Percentiles rank a stretch among this genome's conserved stretches.
phyloP scores from a whole-genome alignment of 1,284 basidiomycete genomes.

The Sanghuangporus sanghuang region DNA sequence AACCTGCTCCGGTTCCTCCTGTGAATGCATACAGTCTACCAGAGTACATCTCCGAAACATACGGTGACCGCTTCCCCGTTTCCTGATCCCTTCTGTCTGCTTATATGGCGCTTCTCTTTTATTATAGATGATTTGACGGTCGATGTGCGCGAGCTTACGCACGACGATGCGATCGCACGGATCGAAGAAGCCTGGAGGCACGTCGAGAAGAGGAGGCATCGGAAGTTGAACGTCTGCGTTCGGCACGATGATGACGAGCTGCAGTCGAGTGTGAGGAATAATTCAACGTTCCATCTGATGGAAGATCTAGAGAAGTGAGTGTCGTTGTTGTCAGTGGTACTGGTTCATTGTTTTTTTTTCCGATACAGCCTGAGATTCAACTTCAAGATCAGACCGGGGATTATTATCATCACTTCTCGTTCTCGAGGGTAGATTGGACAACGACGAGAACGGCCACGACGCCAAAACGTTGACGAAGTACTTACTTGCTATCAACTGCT shows the following conservation, averaged over 20 bases:
- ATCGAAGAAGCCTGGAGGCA: slow-evolving; percentile 17
- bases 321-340: not conserved
- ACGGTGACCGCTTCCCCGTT: not conserved
- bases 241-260: slow-evolving; percentile 10
- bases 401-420: slow-evolving; percentile 12
- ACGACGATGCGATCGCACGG: slow-evolving; percentile 4
- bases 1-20: not conserved
- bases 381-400: slow-evolving; percentile 8
- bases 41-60: slow-evolving; percentile 5
- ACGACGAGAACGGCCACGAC: no score
- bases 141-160: slow-evolving; percentile 10
- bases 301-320: slow-evolving; percentile 15
- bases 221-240: slow-evolving; percentile 10
- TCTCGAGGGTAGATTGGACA: not conserved
- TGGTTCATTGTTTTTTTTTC: not conserved
- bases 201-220: slow-evolving; percentile 7
- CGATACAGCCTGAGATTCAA: slow-evolving; percentile 6
- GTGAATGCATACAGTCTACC: not conserved
- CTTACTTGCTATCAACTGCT: no score
- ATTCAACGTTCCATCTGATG: slow-evolving; percentile 12
- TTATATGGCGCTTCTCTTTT: not conserved
- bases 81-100: not conserved
- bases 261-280: slow-evolving; percentile 2
- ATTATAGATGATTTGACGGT: slow-evolving; percentile 8
- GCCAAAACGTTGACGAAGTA: no score